Conservation (phyloP, 2,329 filamentous ascomycete genomes). For the Pseudogymnoascus pannorum region DNA sequence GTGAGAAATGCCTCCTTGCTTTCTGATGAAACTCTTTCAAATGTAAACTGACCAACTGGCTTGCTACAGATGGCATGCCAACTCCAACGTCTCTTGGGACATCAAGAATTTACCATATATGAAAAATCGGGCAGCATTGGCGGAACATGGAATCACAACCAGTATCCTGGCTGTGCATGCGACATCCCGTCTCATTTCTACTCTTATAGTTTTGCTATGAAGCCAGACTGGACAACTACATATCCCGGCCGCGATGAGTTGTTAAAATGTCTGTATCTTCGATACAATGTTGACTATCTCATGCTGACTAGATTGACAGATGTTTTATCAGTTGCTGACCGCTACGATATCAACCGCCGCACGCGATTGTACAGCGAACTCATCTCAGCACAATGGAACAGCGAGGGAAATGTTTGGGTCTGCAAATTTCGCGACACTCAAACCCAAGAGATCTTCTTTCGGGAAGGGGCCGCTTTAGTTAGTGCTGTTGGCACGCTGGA, state of each 20-base stretch:
- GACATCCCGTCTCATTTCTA: slow-evolving; percentile 17
- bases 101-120: no score
- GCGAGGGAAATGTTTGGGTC: neutral
- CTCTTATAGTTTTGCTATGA: slow-evolving; percentile 13
- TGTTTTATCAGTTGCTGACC: neutral
- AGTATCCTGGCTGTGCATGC: slow-evolving; percentile 17
- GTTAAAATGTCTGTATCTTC: no score
- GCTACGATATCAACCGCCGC: neutral
- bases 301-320: neutral
- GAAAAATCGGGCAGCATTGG: slow-evolving; percentile 5
- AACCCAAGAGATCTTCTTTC: slow-evolving; percentile 13
- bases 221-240: slow-evolving; percentile 14
- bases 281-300: no score
- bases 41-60: no score
- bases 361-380: neutral
- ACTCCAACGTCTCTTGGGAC: no score
- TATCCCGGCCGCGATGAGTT: no score
- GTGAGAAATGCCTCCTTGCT: no score
- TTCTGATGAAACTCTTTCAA: no score
- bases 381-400: neutral
- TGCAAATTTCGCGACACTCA: neutral
- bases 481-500: neutral
- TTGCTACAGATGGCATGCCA: no score
- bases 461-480: neutral
- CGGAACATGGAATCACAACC: slow-evolving; percentile 41